Conservation (phyloP, 192 early-diverging fungal genomes). For the Dissophora globulifera region DNA sequence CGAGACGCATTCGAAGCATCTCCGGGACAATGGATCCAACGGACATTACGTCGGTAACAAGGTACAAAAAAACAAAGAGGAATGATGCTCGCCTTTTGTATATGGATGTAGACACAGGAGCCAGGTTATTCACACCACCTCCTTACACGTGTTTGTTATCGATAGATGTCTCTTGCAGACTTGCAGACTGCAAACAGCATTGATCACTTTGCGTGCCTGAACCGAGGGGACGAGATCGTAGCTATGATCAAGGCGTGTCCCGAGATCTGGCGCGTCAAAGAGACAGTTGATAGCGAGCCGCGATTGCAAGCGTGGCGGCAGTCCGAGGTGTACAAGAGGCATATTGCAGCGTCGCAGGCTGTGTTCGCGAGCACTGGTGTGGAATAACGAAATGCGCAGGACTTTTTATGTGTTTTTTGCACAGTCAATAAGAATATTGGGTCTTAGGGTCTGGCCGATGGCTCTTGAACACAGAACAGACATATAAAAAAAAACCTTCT, state of each 20-base stretch:
- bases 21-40: slow-evolving; percentile 43
- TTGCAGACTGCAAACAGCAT: slow-evolving; percentile 23
- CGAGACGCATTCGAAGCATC: slow-evolving; percentile 26
- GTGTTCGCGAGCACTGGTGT: slow-evolving; percentile 6
- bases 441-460: too few relatives aligned
- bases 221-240: slow-evolving; percentile 22
- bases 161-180: slow-evolving; percentile 31
- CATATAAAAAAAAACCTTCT: too few relatives aligned
- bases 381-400: too few relatives aligned
- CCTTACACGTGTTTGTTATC: background rate
- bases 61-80: slow-evolving; percentile 12
- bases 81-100: too few relatives aligned
- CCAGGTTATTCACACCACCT: background rate
- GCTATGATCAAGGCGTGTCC: slow-evolving; percentile 13
- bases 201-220: slow-evolving; percentile 11
- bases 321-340: slow-evolving; percentile 26
- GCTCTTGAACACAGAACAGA: background rate
- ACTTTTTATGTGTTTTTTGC: too few relatives aligned
- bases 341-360: background rate
- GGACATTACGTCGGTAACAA: slow-evolving; percentile 40
- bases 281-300: slow-evolving; percentile 25
- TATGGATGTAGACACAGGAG: too few relatives aligned
- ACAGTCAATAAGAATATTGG: too few relatives aligned
- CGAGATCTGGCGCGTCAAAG: slow-evolving; percentile 46
- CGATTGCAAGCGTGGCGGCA: slow-evolving; percentile 28